phyloP scores from a whole-genome alignment of 352 stramenopile species.

The Globisporangium nagaii region DNA sequence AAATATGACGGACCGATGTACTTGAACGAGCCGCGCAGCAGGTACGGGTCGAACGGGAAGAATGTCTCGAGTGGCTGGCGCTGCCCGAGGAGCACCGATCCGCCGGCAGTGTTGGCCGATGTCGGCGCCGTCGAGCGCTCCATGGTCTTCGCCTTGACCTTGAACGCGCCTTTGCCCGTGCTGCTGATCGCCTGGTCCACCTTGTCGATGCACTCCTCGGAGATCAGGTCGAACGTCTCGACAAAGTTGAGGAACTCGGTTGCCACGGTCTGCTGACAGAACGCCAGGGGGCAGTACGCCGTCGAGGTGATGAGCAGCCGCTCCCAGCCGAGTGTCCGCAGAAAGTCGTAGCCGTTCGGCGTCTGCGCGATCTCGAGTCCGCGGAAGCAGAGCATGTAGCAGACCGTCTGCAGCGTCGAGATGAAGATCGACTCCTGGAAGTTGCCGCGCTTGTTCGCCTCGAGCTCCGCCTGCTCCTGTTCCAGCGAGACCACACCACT shows the following conservation, averaged over 20 bases:
- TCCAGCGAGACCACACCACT: constrained; percentile 16
- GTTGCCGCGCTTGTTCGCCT: constrained; percentile 14
- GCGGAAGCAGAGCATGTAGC: constrained; percentile 97
- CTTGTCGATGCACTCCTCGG: constrained; percentile 64
- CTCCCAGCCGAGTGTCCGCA: constrained; percentile 80
- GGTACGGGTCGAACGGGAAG: constrained; percentile 97
- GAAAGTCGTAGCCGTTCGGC: constrained; percentile 70
- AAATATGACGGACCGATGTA: constrained; percentile 93
- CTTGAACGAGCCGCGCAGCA: constrained; percentile 90
- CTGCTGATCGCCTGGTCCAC: constrained; percentile 68
- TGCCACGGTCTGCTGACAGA: constrained; percentile 74
- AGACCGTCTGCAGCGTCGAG: constrained; percentile 91
- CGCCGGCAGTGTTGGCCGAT: constrained; percentile 12
- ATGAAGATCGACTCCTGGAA: constrained; percentile 79
- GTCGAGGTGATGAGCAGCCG: constrained; percentile 54
- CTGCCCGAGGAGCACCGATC: constrained; percentile 33
- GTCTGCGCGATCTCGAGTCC: constrained; percentile 81
- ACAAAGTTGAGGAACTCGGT: constrained; percentile 80
- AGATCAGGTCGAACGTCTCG: constrained; percentile 73
- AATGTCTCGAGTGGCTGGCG: constrained; percentile 84
- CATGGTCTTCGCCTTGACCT: constrained; percentile 52
- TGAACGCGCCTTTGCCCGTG: constrained; percentile 27
- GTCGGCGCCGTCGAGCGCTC: constrained; percentile 55
- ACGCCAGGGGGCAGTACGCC: constrained; percentile 62
- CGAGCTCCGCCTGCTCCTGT: constrained; percentile 15